Percentiles rank a stretch among this genome's conserved stretches.
Conservation (phyloP, 257 asterid species). For the Fraxinus quadrangulata region DNA sequence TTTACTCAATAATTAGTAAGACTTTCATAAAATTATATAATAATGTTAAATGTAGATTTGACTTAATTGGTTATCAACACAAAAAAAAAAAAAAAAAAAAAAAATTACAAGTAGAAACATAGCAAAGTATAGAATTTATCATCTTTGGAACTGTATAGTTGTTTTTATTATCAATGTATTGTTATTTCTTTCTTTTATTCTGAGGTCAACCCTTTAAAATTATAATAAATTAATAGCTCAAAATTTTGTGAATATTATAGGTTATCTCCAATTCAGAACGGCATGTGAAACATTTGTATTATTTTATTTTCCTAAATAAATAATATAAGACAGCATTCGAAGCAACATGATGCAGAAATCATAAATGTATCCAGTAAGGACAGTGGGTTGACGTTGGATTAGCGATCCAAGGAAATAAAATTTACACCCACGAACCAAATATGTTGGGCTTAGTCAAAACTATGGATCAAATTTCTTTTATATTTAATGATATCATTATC, state of each 20-base stretch:
- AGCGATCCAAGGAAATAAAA: neutral
- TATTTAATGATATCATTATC: no score
- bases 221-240: neutral
- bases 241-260: neutral
- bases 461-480: no score
- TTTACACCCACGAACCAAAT: neutral
- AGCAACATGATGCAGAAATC: neutral
- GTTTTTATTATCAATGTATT: neutral
- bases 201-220: neutral
- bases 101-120: no score
- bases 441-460: neutral
- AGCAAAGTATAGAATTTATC: no score
- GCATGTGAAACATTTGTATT: constrained; percentile 1
- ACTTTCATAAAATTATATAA: neutral
- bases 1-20: neutral
- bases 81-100: no score
- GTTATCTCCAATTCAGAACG: neutral
- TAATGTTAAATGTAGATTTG: neutral
- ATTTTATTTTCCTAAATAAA: neutral
- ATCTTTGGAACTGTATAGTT: neutral
- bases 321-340: neutral
- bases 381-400: neutral
- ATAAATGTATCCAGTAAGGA: neutral
- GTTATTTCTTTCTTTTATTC: neutral
- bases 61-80: no score